Conservation (phyloP, 352 stramenopile genomes). For the Globisporangium heterothallicum region DNA sequence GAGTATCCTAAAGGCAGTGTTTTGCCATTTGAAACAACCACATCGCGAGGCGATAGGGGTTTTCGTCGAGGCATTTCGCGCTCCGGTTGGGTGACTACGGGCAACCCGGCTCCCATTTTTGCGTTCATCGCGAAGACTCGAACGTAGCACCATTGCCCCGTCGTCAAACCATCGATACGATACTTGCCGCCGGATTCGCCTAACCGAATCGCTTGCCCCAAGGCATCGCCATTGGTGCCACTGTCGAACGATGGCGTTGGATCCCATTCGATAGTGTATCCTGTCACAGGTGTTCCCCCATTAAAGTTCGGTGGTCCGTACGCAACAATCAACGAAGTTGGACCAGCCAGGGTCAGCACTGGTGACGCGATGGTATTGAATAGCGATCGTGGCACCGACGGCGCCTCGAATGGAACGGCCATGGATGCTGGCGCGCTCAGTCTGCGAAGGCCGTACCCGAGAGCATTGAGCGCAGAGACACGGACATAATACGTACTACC, state of each 20-base stretch:
- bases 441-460: constrained; percentile 58
- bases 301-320: constrained; percentile 81
- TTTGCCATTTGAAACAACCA: constrained; percentile 36
- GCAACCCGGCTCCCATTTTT: constrained; percentile 35
- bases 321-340: constrained; percentile 66
- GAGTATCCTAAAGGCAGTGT: constrained; percentile 31
- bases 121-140: constrained; percentile 70
- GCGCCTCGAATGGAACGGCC: constrained; percentile 60
- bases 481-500: constrained; percentile 64
- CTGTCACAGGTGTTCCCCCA: constrained; percentile 82
- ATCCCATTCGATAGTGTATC: constrained; percentile 92
- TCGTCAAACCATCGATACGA: constrained; percentile 45
- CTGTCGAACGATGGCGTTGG: constrained; percentile 68
- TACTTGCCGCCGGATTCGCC: constrained; percentile 25
- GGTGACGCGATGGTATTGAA: constrained; percentile 55
- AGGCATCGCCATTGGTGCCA: constrained; percentile 42
- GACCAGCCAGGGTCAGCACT: constrained; percentile 60
- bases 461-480: constrained; percentile 58
- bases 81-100: constrained; percentile 34
- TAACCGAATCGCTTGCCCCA: constrained; percentile 31
- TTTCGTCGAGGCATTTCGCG: constrained; percentile 69
- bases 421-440: constrained; percentile 48
- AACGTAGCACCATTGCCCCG: constrained; percentile 47
- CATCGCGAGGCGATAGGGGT: constrained; percentile 23
- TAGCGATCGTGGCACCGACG: constrained; percentile 43